phyloP scores from a whole-genome alignment of 768 basidiomycete species.

The Collybiopsis luxurians region DNA sequence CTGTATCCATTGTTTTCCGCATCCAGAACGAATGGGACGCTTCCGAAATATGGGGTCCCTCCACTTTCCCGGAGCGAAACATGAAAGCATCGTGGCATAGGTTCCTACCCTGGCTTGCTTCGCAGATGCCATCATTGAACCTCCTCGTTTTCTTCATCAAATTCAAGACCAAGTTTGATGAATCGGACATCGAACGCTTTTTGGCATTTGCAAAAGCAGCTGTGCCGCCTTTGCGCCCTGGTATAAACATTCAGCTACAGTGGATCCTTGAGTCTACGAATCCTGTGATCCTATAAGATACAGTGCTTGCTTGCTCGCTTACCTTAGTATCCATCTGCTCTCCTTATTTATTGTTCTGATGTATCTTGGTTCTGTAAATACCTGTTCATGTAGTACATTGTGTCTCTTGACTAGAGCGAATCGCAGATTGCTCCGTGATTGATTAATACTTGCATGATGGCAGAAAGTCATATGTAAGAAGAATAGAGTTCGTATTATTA shows the following conservation, averaged over 20 bases:
- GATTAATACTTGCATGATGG: no score
- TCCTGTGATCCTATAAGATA: neutral
- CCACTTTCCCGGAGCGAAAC: neutral
- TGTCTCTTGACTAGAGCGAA: no score
- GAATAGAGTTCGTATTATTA: no score
- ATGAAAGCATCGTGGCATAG: neutral
- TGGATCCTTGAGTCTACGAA: neutral
- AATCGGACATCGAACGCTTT: neutral
- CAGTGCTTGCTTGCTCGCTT: no score
- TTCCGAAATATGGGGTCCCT: constrained; percentile 4
- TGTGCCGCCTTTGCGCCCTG: neutral
- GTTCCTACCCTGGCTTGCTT: constrained; percentile 1
- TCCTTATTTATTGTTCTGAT: no score
- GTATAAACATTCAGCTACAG: neutral
- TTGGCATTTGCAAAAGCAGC: neutral
- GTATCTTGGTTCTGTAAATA: no score
- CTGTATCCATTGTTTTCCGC: neutral
- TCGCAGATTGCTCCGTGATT: no score
- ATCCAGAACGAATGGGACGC: constrained; percentile 1
- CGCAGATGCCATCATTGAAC: constrained; percentile 1
- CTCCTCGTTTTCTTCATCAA: constrained; percentile 2
- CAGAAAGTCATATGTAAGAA: no score
- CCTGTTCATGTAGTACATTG: no score
- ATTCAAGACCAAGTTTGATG: constrained; percentile 6
- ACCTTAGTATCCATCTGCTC: no score